phyloP scores from a whole-genome alignment of 306 rosid genomes.

The Quercus agrifolia region DNA sequence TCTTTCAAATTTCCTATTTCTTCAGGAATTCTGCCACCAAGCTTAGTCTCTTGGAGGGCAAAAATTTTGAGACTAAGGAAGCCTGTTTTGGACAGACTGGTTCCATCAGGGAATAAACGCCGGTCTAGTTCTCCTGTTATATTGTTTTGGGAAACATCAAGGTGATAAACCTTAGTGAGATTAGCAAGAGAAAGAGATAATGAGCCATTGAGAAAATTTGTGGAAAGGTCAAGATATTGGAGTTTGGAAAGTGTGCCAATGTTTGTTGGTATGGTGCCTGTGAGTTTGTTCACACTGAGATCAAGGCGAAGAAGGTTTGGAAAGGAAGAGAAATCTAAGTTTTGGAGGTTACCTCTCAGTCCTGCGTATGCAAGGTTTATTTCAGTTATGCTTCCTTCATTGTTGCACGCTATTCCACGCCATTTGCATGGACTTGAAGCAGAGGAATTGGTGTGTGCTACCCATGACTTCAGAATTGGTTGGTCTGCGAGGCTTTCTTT shows the following conservation, averaged over 20 bases:
- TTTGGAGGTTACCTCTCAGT: not conserved
- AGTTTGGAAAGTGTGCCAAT: not conserved
- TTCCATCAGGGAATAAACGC: conserved; percentile 29
- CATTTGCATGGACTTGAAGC: too few relatives aligned
- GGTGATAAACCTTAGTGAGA: conserved; percentile 22
- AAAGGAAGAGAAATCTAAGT: not conserved
- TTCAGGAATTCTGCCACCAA: not conserved
- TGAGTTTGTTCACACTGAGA: conserved; percentile 13
- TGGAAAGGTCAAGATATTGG: not conserved
- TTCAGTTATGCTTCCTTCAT: not conserved
- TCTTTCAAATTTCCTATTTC: too few relatives aligned
- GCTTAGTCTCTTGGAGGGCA: conserved; percentile 25
- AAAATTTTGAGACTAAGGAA: conserved; percentile 32
- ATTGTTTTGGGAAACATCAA: conserved; percentile 39
- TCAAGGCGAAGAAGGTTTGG: not conserved
- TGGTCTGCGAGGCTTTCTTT: not conserved
- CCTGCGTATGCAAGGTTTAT: not conserved
- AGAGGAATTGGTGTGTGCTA: not conserved
- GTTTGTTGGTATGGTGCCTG: not conserved
- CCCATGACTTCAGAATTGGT: not conserved
- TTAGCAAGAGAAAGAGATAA: conserved; percentile 35
- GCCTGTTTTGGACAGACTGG: conserved; percentile 20
- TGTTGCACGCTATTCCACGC: too few relatives aligned
- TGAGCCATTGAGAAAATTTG: conserved; percentile 16
- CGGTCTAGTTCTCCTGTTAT: conserved; percentile 40